Percentiles rank a stretch among this genome's conserved stretches.
Conservation (phyloP, 2,329 filamentous ascomycete species). For the Bretziella fagacearum region DNA sequence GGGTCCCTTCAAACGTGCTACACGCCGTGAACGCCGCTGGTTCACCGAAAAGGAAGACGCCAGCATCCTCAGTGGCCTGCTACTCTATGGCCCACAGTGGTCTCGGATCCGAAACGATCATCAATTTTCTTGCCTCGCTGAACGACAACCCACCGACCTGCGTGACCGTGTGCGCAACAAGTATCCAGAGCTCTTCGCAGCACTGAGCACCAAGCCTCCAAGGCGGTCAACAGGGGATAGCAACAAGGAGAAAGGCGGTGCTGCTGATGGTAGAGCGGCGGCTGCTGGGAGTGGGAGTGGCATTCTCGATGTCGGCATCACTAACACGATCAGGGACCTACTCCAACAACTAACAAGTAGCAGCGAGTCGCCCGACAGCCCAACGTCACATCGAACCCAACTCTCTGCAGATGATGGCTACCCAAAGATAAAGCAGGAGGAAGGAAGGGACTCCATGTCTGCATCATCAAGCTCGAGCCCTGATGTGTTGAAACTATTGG, state of each 20-base stretch:
- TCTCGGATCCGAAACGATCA: conserved; percentile 47
- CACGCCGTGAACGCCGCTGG: conserved; percentile 40
- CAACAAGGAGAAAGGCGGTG: too few relatives aligned
- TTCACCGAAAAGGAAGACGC: conserved; percentile 47
- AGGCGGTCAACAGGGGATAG: not conserved
- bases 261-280: too few relatives aligned
- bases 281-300: not conserved
- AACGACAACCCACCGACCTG: conserved; percentile 43
- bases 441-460: not conserved
- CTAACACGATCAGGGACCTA: not conserved
- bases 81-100: conserved; percentile 45
- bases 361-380: not conserved
- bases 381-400: not conserved
- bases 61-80: conserved; percentile 43
- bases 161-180: conserved; percentile 48
- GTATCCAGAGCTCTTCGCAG: conserved; percentile 32
- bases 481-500: not conserved
- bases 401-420: not conserved
- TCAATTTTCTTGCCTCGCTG: conserved; percentile 36
- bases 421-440: not conserved
- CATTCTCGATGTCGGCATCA: not conserved
- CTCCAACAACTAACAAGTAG: not conserved
- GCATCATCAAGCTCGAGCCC: not conserved
- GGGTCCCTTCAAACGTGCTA: conserved; percentile 44
- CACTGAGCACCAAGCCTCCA: not conserved